Evolutionary conservation across 768 basidiomycete genomes (phyloP), one percentile per base, ranked within the genome.

Genomic region (Russula olivacea): DNA sequence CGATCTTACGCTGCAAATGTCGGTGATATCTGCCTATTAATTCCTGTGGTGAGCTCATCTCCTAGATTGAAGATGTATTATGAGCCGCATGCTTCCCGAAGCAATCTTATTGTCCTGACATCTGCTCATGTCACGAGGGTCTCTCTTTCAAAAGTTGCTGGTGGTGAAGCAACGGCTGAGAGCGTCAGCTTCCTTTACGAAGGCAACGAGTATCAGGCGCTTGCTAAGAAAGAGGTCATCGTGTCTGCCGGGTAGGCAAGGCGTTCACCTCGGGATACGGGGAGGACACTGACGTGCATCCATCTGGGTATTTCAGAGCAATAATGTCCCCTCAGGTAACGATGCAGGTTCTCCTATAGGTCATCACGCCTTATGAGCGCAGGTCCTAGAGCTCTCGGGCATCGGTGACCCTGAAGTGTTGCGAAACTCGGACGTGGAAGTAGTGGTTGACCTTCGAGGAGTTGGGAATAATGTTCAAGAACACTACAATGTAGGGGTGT

Each of bases 91-190:
- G 51, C 63, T 14, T 58, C 61, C 7, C 64, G 69, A 25, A 45
- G 23, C 25, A 72, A 71, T 53, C 51, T 72, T 9, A 30, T 23
- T 14, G 71, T 71, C 48, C 55, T 72, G 28, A 59, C 65, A 12
- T 64, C 53, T 8, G 65, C 65, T 41, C 61, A 64, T 25, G 65
- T 66, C 11, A 32, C 58, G 51, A 66, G 41, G 43, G 36, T 63
- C 21, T 47, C 55, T 19, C 25, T 65, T n/a, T 47, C 49, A n/a
- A 54, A 62, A 53, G 25, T 8, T 30, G 23, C n/a, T 5, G 28
- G 17, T 3, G 54, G 47, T 32, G 51, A 28, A n/a, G 53, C 51
- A 15, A 58, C 55, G 3, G 66, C 63, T 19, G 36, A 47, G 11
- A n/a, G 56, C 23, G 66, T 68, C 23, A 23, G 36, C 9, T 67